phyloP scores from a whole-genome alignment of 257 asterid species.

The Penstemon barbatus region DNA sequence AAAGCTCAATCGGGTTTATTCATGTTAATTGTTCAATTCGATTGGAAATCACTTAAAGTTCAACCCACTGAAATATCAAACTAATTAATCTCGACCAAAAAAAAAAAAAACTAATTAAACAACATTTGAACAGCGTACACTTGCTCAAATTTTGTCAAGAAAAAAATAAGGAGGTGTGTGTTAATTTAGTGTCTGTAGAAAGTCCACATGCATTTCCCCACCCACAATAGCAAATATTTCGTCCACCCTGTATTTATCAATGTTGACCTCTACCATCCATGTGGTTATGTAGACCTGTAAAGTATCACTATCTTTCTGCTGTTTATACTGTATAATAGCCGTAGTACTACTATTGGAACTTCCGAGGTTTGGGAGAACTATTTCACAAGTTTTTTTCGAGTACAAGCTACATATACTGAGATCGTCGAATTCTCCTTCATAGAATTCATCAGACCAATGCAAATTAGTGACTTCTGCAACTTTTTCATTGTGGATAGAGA shows the following conservation, averaged over 20 bases:
- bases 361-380: slow-evolving; percentile 39
- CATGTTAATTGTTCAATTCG: too few species aligned
- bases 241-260: slow-evolving; percentile 62
- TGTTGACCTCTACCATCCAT: slow-evolving; percentile 74
- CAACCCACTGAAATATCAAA: too few species aligned
- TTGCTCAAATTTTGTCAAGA: too few species aligned
- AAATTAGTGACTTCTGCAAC: slow-evolving; percentile 34
- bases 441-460: slow-evolving; percentile 69
- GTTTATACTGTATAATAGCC: slow-evolving; percentile 28
- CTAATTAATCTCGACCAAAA: too few species aligned
- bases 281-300: slow-evolving; percentile 75
- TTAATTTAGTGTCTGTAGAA: slow-evolving; percentile 11
- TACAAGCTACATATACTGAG: slow-evolving; percentile 44
- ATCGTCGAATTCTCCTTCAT: slow-evolving; percentile 65
- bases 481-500: slow-evolving; percentile 45
- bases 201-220: slow-evolving; percentile 64
- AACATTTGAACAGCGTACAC: too few species aligned
- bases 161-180: too few species aligned
- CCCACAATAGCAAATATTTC: slow-evolving; percentile 59
- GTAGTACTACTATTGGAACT: slow-evolving; percentile 35
- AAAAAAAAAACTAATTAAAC: too few species aligned
- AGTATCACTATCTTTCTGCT: slow-evolving; percentile 47
- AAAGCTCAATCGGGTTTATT: too few species aligned
- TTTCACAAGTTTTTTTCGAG: slow-evolving; percentile 43
- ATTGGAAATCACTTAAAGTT: too few species aligned